Base-by-base conservation (phyloP, 2,329 filamentous ascomycete species). In the Ophiosphaerella korrae region DNA sequence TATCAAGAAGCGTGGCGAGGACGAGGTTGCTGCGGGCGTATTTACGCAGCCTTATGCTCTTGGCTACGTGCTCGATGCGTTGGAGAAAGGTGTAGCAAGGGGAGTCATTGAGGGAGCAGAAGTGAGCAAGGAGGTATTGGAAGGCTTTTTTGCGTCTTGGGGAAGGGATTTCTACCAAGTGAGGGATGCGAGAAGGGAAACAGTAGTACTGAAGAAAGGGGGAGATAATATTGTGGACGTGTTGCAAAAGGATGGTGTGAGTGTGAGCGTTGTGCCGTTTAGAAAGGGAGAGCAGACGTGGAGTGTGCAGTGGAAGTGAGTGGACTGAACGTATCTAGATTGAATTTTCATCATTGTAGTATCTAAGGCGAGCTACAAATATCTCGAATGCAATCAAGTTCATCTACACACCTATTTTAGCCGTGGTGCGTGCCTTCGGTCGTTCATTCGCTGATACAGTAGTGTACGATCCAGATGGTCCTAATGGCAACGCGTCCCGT, bases 31-130 rank as follows among this genome's bases (percentile, higher is more conserved):
- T 0, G 89, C 89, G 0, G 89, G 89, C 4, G 88, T 92, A 37
- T 93, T 91, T 71, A 92, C 89, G 1, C 89, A 93, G 75, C 86
- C 87, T 3, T 86, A 86, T 67, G 85, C 85, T 0, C 79, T 85
- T 2, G 84, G 85, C 47, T 80, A 86, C 41, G 86, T 90, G 40
- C 75, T 91, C 21, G 82, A 82, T 70, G 83, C 83, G 18, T 74
- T 91, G 35, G 83, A 88, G 71, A 82, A 84, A 60, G 88, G 81
- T 4, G 76, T 88, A 3, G 73, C 79, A 62, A 78, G 79, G 55
- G 81, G 81, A 0, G 75, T 84, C 36, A 58, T 87, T 18, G 73
- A 68, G 37, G 79, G 80, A 48, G 78, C 80, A 26, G 80, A 84
- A 33, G 78, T 87, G 31, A 83, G 76, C 3, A 67, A 71, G 50